A percentile compares a stretch with the other conserved stretches of the same genome.
These are phyloP conservation scores for Suhomyces kilbournensis DNA, from an alignment of 805 yeast genomes.

Conservation along the genomic window DNA sequence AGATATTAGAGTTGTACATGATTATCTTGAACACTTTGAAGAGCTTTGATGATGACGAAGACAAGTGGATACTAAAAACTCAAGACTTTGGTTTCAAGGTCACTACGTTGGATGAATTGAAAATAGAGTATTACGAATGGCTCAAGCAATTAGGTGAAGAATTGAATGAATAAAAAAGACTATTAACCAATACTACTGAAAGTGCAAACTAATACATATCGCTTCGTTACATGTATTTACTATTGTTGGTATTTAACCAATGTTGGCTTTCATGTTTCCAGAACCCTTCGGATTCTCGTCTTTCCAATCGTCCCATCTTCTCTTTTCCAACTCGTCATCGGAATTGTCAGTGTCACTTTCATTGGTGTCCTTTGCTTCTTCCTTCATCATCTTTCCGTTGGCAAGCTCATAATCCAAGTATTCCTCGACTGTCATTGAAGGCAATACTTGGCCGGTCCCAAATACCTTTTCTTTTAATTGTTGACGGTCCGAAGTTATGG, in stretches of 20 bases:
- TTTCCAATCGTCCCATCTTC: slow-evolving; percentile 92
- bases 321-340: slow-evolving; percentile 68
- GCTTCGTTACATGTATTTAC: not conserved
- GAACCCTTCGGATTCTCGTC: slow-evolving; percentile 85
- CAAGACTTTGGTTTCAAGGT: slow-evolving; percentile 15
- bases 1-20: slow-evolving; percentile 40
- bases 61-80: slow-evolving; percentile 34
- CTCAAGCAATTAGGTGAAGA: slow-evolving; percentile 30
- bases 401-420: slow-evolving; percentile 80
- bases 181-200: not conserved
- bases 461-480: slow-evolving; percentile 63
- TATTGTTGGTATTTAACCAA: slow-evolving; percentile 24
- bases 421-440: slow-evolving; percentile 94
- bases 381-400: slow-evolving; percentile 73
- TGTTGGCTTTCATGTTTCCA: slow-evolving; percentile 68
- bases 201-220: not conserved
- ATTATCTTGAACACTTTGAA: slow-evolving; percentile 39
- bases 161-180: slow-evolving; percentile 6
- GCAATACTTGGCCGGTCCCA: slow-evolving; percentile 90
- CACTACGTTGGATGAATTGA: slow-evolving; percentile 27
- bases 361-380: slow-evolving; percentile 36
- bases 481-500: slow-evolving; percentile 55
- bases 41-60: slow-evolving; percentile 32
- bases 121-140: slow-evolving; percentile 35
- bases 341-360: slow-evolving; percentile 43